A percentile compares a stretch with the other conserved stretches of the same genome.
Evolutionary conservation across 495 filamentous ascomycete genomes (phyloP).

Genomic region (Choiromyces venosus): DNA sequence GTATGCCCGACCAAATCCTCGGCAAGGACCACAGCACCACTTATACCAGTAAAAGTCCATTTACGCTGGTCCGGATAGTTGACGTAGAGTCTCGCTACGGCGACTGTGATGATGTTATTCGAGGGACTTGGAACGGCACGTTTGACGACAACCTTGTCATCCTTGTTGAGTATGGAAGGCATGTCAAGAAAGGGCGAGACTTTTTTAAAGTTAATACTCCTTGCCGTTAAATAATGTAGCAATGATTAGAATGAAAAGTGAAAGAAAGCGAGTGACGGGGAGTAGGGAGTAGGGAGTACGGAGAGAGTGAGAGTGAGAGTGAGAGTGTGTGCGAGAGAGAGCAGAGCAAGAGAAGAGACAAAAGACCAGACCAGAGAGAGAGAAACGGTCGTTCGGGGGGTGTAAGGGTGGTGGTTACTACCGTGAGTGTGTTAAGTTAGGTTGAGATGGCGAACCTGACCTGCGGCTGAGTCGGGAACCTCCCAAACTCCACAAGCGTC

Average conservation of each 20-base stretch:
- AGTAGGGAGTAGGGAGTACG: no score
- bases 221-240: not conserved
- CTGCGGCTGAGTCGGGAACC: not conserved
- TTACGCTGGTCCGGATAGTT: conserved; percentile 75
- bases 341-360: not conserved
- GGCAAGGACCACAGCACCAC: conserved; percentile 86
- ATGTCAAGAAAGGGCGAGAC: conserved; percentile 11
- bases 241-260: not conserved
- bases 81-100: conserved; percentile 89
- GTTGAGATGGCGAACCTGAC: no score
- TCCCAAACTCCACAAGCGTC: not conserved
- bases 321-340: no score
- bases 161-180: conserved; percentile 78
- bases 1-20: conserved; percentile 93
- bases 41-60: conserved; percentile 94
- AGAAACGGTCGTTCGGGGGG: not conserved
- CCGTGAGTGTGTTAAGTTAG: no score
- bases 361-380: no score
- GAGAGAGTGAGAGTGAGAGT: not conserved
- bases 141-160: conserved; percentile 90
- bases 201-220: not conserved
- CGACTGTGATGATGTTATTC: conserved; percentile 93
- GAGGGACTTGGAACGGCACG: conserved; percentile 80
- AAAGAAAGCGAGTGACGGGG: not conserved
- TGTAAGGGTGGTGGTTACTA: not conserved